Conservation (phyloP, 768 basidiomycete species). For the Mycena rebaudengoi region DNA sequence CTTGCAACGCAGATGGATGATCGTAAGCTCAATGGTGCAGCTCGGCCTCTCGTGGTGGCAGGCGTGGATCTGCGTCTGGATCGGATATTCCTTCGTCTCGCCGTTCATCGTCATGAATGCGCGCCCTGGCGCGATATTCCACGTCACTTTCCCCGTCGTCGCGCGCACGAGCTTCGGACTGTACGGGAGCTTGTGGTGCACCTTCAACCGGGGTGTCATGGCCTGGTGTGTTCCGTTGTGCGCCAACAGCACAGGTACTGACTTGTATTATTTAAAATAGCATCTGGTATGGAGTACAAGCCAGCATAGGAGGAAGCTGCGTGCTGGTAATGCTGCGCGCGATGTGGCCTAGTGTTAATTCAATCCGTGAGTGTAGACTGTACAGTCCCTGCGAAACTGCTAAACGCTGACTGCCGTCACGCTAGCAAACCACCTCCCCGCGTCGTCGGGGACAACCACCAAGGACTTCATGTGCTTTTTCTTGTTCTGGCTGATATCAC, state of each 20-base stretch:
- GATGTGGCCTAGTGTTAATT: slow-evolving; percentile 78
- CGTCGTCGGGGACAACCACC: slow-evolving; percentile 77
- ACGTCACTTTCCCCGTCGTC: slow-evolving; percentile 81
- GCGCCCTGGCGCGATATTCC: slow-evolving; percentile 78
- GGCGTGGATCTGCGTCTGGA: slow-evolving; percentile 83
- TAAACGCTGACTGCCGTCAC: background rate
- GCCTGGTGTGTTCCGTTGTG: slow-evolving; percentile 60
- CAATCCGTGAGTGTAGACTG: slow-evolving; percentile 61
- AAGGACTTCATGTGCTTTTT: slow-evolving; percentile 84
- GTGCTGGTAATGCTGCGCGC: slow-evolving; percentile 77
- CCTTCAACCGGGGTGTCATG: slow-evolving; percentile 79
- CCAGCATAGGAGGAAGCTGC: slow-evolving; percentile 85
- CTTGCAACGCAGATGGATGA: slow-evolving; percentile 75
- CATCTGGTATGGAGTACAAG: slow-evolving; percentile 82
- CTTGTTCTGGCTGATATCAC: slow-evolving; percentile 84
- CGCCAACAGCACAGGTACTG: background rate
- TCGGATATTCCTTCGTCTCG: slow-evolving; percentile 66
- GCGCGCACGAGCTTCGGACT: slow-evolving; percentile 80
- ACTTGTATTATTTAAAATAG: slow-evolving; percentile 38
- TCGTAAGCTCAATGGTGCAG: slow-evolving; percentile 78
- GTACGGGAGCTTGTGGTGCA: slow-evolving; percentile 82
- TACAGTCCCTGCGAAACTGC: background rate
- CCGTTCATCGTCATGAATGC: slow-evolving; percentile 83
- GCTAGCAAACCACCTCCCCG: slow-evolving; percentile 75
- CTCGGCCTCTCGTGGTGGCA: slow-evolving; percentile 85